A percentile compares a stretch with the other conserved stretches of the same genome.
phyloP scores from a whole-genome alignment of 1,139 yeast species.

The Saccharomyces hybrid region DNA sequence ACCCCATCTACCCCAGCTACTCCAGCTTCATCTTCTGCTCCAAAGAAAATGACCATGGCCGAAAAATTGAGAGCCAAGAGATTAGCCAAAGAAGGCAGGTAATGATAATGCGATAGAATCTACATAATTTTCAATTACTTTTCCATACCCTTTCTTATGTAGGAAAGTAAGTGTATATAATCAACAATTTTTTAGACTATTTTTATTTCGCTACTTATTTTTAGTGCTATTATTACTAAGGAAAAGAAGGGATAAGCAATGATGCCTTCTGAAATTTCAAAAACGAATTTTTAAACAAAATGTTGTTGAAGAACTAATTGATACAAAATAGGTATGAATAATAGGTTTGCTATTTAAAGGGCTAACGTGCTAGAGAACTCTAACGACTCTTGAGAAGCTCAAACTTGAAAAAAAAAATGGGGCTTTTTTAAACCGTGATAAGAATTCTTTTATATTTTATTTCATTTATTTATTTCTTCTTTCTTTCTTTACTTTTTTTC shows the following conservation, averaged over 20 bases:
- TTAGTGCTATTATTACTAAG: too few species aligned
- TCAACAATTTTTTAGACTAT: not conserved
- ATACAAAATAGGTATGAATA: not conserved
- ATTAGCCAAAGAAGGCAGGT: conserved; percentile 12
- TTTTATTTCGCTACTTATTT: not conserved
- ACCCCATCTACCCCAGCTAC: conserved; percentile 1
- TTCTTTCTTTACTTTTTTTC: not conserved
- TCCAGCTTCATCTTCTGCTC: conserved; percentile 23
- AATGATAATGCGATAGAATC: not conserved
- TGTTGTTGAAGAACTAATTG: not conserved
- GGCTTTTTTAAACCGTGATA: not conserved
- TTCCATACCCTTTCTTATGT: not conserved
- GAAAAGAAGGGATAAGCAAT: too few species aligned
- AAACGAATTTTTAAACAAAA: too few species aligned
- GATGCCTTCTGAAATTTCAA: too few species aligned
- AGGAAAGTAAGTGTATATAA: not conserved
- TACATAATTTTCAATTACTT: not conserved
- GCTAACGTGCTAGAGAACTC: not conserved
- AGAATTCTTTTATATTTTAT: not conserved
- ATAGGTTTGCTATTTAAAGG: not conserved
- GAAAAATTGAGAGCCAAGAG: conserved; percentile 57
- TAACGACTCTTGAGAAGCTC: not conserved
- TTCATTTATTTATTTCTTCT: not conserved
- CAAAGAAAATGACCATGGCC: conserved; percentile 42
- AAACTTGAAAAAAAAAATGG: not conserved